A percentile compares a stretch with the other conserved stretches of the same genome.
phyloP scores from a whole-genome alignment of 768 basidiomycete genomes.

The Agrocybe chaxingu region DNA sequence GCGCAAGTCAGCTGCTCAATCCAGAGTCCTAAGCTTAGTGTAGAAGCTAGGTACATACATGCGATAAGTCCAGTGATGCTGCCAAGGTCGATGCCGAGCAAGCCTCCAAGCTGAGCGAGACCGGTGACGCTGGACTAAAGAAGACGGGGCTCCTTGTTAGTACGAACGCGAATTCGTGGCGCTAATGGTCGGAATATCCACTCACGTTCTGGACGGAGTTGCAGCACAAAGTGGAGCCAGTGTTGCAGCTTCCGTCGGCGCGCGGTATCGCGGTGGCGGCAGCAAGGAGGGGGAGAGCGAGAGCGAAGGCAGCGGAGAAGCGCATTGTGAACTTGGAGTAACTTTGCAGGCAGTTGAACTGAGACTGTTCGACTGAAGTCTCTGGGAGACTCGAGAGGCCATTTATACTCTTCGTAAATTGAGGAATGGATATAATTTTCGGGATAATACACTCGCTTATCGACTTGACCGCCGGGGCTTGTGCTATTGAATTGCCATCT shows the following conservation, averaged over 20 bases:
- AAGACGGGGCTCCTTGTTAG: no score
- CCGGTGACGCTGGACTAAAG: background rate
- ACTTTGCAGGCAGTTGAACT: conserved; percentile 2
- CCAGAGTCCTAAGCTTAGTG: background rate
- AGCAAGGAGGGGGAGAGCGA: conserved; percentile 19
- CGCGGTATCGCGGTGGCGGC: conserved; percentile 11
- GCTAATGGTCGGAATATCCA: background rate
- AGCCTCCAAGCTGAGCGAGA: conserved; percentile 5
- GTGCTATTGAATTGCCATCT: no score
- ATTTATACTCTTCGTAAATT: background rate
- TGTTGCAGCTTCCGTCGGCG: conserved; percentile 16
- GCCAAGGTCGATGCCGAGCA: conserved; percentile 11
- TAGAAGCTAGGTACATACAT: conserved; percentile 4
- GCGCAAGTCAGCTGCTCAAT: background rate
- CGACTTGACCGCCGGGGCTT: no score
- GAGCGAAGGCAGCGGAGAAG: conserved; percentile 11
- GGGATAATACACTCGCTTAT: no score
- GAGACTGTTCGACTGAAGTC: conserved; percentile 7
- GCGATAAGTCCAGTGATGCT: conserved; percentile 8
- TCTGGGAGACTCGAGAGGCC: background rate
- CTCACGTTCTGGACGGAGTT: conserved; percentile 13
- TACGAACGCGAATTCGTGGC: no score
- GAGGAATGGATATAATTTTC: no score
- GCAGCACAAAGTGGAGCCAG: conserved; percentile 18
- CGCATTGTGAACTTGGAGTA: conserved; percentile 10